Evolutionary conservation across 2,329 filamentous ascomycete genomes (phyloP).

Genomic region (Fusarium anthophilum): DNA sequence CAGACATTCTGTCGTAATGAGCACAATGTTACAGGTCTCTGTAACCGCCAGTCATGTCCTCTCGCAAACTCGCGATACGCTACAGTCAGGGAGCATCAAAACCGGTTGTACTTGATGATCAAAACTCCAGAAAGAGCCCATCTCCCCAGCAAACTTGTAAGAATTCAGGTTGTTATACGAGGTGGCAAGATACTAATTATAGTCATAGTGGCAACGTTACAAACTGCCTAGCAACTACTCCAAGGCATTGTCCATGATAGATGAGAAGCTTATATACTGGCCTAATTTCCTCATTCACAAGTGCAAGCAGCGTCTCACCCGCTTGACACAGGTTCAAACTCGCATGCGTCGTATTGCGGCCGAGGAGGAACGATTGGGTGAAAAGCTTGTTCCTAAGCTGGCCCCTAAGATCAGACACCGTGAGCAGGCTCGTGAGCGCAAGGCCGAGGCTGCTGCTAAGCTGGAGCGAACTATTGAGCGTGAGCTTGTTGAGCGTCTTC

Average conservation of each 20-base stretch:
- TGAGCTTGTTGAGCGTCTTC: slow-evolving; percentile 88
- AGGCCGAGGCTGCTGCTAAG: slow-evolving; percentile 86
- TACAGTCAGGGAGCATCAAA: background rate
- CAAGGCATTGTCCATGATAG: slow-evolving; percentile 69
- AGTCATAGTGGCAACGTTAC: background rate
- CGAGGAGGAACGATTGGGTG: slow-evolving; percentile 89
- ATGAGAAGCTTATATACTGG: slow-evolving; percentile 77
- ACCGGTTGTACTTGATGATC: background rate
- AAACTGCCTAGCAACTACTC: slow-evolving; percentile 85
- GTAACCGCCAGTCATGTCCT: slow-evolving; percentile 88
- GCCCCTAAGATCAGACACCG: slow-evolving; percentile 87
- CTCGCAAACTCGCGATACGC: slow-evolving; percentile 75
- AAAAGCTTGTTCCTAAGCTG: slow-evolving; percentile 86
- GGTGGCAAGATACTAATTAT: background rate
- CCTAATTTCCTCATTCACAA: slow-evolving; percentile 94
- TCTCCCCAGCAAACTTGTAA: background rate
- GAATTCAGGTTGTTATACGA: background rate
- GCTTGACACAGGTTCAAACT: slow-evolving; percentile 91
- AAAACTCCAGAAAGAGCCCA: background rate
- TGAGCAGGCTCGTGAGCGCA: slow-evolving; percentile 79
- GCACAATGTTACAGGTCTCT: slow-evolving; percentile 85
- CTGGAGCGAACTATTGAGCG: slow-evolving; percentile 95
- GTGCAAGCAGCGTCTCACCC: slow-evolving; percentile 94
- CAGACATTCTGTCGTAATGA: slow-evolving; percentile 97
- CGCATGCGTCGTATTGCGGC: slow-evolving; percentile 80